Conservation (phyloP, 192 early-diverging fungal species). For the Dissophora globulifera region DNA sequence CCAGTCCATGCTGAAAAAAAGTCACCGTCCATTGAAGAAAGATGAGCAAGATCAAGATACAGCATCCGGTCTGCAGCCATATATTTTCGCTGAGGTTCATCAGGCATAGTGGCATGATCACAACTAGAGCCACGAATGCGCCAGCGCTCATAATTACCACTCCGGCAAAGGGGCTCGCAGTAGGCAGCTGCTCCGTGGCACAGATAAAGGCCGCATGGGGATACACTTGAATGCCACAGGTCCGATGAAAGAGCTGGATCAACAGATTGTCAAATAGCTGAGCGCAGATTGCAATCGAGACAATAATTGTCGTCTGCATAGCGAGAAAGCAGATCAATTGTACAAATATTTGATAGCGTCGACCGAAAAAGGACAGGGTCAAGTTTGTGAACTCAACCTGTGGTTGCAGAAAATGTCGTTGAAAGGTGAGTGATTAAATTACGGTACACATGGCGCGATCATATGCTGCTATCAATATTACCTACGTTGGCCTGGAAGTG, state of each 20-base stretch:
- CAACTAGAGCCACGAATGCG: conserved; percentile 13
- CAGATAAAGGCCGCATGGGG: conserved; percentile 68
- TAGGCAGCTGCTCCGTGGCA: conserved; percentile 30
- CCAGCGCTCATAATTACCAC: conserved; percentile 26
- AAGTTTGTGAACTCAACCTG: conserved; percentile 76
- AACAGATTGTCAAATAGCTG: conserved; percentile 78
- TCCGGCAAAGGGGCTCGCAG: conserved; percentile 32
- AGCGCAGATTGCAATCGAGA: conserved; percentile 74
- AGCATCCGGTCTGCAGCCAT: conserved; percentile 68
- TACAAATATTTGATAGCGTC: conserved; percentile 67
- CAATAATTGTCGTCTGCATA: conserved; percentile 76
- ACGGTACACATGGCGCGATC: neutral
- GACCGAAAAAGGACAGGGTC: conserved; percentile 72
- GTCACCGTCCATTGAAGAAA: conserved; percentile 71
- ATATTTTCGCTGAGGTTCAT: conserved; percentile 77
- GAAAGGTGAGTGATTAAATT: neutral
- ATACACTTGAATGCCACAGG: conserved; percentile 73
- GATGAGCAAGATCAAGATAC: conserved; percentile 61
- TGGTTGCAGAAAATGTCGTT: neutral
- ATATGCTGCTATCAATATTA: neutral
- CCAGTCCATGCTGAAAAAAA: conserved; percentile 62
- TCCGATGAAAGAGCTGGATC: conserved; percentile 65
- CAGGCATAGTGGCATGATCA: conserved; percentile 68
- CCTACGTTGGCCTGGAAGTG: conserved; percentile 66
- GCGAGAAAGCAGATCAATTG: conserved; percentile 73